Evolutionary conservation across 2,329 filamentous ascomycete genomes (phyloP), one percentile per base, ranked within the genome.

Genomic region (Penicillium sp.): DNA sequence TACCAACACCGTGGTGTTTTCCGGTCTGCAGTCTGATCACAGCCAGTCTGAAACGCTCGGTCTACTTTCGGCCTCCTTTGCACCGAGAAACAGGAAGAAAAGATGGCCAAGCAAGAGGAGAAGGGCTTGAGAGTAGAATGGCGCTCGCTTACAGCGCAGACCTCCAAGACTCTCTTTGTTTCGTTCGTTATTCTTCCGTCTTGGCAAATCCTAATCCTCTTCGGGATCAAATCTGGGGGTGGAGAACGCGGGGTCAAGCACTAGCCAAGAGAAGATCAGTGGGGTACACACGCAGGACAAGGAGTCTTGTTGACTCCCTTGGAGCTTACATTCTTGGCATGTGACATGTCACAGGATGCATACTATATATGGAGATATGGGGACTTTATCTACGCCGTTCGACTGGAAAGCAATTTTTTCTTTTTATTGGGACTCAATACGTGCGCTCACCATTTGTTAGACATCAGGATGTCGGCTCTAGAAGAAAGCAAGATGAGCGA

Each of bases 391-490:
- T 1, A 70, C 67, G 21, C 73, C 70, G 4, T 31, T 11, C 29
- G 2, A 1, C 3, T 31, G 29, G 29, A 31, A 31, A 31, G 10
- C 3, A 13, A 14, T 11, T 5, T 31, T 5, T 11, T 7, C 24
- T 26, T 26, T 13, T 31, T 10, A 3, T 31, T 31, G 10, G 3
- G 4, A 13, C 29, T 31, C 10, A 5, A 31, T 31, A 31, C 10
- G 10, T 5, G 11, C 29, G 9, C 29, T 13, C 29, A 10, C 1
- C 10, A 31, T 31, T 31, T 3, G 29, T 76, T 79, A 53, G 72
- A 75, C 46, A 69, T 77, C 27, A 77, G 80, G 5, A n/a, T 52
- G 78, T 82, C 57, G 78, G 89, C 80, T 80, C 83, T 61, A 72
- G 33, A 4, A 37, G 33, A 37, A 37, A 37, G 33, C 33, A 37